Evolutionary conservation across 371 early-diverging fungal genomes (phyloP), one percentile per base, ranked within the genome.

Genomic region (Syncephalastrum monosporum): DNA sequence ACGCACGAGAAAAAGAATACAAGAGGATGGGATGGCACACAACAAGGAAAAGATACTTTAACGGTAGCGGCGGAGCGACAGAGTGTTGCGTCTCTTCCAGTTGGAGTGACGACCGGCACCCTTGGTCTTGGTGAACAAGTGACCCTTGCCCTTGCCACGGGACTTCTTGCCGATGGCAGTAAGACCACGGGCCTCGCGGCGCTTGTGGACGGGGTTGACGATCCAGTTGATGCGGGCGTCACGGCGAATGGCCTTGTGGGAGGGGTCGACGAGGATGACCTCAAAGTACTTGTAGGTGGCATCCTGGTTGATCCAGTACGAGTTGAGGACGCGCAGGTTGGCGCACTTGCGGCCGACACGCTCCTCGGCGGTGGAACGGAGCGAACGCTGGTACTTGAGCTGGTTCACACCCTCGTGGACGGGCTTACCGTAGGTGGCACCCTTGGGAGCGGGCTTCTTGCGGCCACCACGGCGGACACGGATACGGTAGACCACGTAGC

Each of bases 291-390:
- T 98, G 91, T 92, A 98, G 72, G 95, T 92, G 60, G 95, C 82
- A 82, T 99, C 99, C 83, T 94, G 90, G 91, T 97, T 96, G 60
- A 99, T 90, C 99, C 98, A 97, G 94, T 99, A 99, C 56, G 96
- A 95, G 91, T 96, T 98, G 55, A 99, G 83, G 57, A 99, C 95
- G 63, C 99, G 91, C 64, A 99, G 82, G 87, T 94, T 95, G 59
- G 84, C 87, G 83, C 95, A 95, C 71, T 86, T 89, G 75, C 93
- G 89, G 59, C 98, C 99, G 55, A 96, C 96, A 79, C 96, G 92
- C 77, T 95, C 92, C 86, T 99, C 99, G 60, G 98, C 99, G 50
- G 89, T 87, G 59, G 93, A 86, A 60, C 92, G 93, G 71, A 92
- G 88, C 55, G 94, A 91, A 64, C 95, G 92, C 75, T 93, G 88